Base-by-base conservation (phyloP, 2,329 filamentous ascomycete genomes). In the Hansfordia pulvinata region DNA sequence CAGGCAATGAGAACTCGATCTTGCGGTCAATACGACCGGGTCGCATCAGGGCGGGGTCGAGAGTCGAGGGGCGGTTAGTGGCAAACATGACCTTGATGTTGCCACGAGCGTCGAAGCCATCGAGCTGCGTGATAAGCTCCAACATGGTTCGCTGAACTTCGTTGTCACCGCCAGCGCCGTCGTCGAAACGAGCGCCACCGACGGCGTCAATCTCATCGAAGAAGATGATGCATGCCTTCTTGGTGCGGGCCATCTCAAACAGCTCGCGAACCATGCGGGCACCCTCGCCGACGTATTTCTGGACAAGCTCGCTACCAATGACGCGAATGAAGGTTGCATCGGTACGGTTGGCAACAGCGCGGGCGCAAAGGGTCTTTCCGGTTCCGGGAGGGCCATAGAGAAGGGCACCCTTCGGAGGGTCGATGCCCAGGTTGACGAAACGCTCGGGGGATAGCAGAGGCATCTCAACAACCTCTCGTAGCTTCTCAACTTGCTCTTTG, bases 1-100 rank as follows among this genome's bases (percentile, higher is more conserved):
- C 90, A 14, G 90, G 90, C 14, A 98, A 69, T 1, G 85, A 88
- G 63, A 98, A 98, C 57, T 98, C 90, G 44, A 98, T 98, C 69
- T 98, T 98, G 46, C 90, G 74, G 55, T 96, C 88, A 46, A 96
- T 96, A 69, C 88, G 86, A 17, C 88, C 88, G 8, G 88, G 88
- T 60, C 88, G 72, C 85, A 96, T 94, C 37, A 96, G 68, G 3
- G 88, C 88, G n/a, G 88, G 88, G 49, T 96, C 88, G 29, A 96
- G 68, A 4, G 88, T 96, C 4, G 85, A 93, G 3, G 88, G 88
- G 53, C 88, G 70, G 68, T 96, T 96, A 50, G 88, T 96, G 31
- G 88, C 88, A 48, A 96, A 96, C 88, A 96, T 96, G 56, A 96
- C 88, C 60, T 96, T 96, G 68, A 96, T 96, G 57, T 96, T 96